Conservation (phyloP, 1,284 basidiomycete species). For the Amylostereum areolatum region DNA sequence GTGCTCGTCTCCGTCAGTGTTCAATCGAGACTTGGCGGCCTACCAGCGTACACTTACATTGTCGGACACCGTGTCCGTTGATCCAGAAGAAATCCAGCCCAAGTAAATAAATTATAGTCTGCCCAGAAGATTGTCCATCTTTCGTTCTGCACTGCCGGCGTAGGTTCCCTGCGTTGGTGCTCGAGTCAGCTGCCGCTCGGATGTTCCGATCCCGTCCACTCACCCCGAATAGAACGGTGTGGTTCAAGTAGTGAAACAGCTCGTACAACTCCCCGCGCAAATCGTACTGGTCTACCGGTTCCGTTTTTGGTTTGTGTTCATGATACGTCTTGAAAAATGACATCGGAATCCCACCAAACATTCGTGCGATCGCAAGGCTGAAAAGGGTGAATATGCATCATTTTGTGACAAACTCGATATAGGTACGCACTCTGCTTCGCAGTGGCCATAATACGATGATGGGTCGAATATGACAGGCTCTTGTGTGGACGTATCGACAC, state of each 20-base stretch:
- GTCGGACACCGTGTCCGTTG: too few species aligned
- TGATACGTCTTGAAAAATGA: slow-evolving; percentile 77
- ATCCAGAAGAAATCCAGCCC: too few species aligned
- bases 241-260: slow-evolving; percentile 86
- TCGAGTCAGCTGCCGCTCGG: neutral
- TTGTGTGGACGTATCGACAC: slow-evolving; percentile 46
- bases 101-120: too few species aligned
- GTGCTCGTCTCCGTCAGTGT: too few species aligned
- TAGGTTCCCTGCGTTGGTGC: slow-evolving; percentile 46
- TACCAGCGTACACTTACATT: too few species aligned
- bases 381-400: slow-evolving; percentile 1
- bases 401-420: neutral
- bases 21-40: too few species aligned
- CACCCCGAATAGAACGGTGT: slow-evolving; percentile 71
- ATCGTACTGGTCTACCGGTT: slow-evolving; percentile 66
- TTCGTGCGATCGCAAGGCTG: slow-evolving; percentile 75
- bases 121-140: slow-evolving; percentile 36
- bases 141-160: slow-evolving; percentile 43
- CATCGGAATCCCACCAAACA: slow-evolving; percentile 76
- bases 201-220: slow-evolving; percentile 7
- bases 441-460: slow-evolving; percentile 79
- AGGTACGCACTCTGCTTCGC: slow-evolving; percentile 72
- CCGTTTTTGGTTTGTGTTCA: slow-evolving; percentile 55
- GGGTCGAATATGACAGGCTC: slow-evolving; percentile 79
- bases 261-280: slow-evolving; percentile 73